Evolutionary conservation across 768 basidiomycete genomes (phyloP).

Genomic region (Leccinum obscurum): DNA sequence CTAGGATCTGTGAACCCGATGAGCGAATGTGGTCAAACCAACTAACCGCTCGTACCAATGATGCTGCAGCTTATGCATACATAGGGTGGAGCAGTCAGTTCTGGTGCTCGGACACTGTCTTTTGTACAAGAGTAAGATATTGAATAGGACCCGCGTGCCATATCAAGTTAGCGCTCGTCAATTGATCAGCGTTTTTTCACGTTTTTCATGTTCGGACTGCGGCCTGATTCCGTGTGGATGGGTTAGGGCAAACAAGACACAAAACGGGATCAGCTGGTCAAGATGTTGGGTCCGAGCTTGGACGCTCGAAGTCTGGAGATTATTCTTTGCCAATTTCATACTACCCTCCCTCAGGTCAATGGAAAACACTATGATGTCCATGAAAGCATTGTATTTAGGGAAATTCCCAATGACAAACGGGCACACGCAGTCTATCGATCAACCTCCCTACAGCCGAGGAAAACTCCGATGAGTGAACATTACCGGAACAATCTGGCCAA

Average conservation of each 20-base stretch:
- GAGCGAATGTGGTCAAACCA: not conserved
- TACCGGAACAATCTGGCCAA: not conserved
- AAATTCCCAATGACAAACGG: not conserved
- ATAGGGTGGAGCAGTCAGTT: not conserved
- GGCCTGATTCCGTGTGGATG: not conserved
- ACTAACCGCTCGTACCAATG: too few species aligned
- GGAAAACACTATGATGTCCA: not conserved
- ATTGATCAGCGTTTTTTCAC: not conserved
- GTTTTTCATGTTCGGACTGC: not conserved
- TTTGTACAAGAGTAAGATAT: too few species aligned
- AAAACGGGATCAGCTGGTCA: not conserved
- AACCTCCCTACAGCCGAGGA: conserved; percentile 25
- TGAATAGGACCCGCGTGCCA: not conserved
- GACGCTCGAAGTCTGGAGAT: not conserved
- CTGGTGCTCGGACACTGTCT: not conserved
- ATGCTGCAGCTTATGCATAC: too few species aligned
- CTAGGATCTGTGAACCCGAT: not conserved
- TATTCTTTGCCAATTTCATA: not conserved
- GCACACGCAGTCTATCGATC: conserved; percentile 27
- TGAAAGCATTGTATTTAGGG: not conserved
- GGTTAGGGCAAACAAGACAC: not conserved
- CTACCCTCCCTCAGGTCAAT: not conserved
- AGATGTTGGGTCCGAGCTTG: not conserved
- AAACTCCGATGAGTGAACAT: not conserved
- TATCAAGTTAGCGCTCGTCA: not conserved